Evolutionary conservation across 2,329 filamentous ascomycete species (phyloP).

Genomic region (Apiospora marii): DNA sequence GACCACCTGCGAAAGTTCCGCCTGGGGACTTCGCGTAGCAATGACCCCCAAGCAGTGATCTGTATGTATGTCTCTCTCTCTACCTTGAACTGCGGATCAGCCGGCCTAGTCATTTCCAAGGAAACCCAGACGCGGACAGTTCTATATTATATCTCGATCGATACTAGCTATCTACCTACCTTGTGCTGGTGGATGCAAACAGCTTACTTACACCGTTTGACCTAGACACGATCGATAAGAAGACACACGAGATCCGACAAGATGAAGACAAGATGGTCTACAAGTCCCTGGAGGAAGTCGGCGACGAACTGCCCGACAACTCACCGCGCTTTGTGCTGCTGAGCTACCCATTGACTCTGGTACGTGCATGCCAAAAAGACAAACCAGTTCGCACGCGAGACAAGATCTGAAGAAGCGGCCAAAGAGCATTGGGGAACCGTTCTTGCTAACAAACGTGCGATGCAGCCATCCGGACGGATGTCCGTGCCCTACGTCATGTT

Average conservation of each 20-base stretch:
- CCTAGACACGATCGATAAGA: conserved; percentile 88
- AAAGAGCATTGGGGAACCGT: neutral
- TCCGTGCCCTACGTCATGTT: conserved; percentile 94
- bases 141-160: neutral
- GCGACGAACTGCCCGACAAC: conserved; percentile 91
- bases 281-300: conserved; percentile 79
- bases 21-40: conserved; percentile 85
- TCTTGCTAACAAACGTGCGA: conserved; percentile 27
- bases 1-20: conserved; percentile 94
- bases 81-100: neutral
- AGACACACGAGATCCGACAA: conserved; percentile 87
- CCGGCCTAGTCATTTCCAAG: neutral
- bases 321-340: conserved; percentile 88
- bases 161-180: neutral
- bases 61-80: conserved; percentile 71
- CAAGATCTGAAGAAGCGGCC: neutral
- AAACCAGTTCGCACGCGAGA: neutral
- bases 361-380: conserved; percentile 50
- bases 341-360: conserved; percentile 88
- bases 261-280: conserved; percentile 81
- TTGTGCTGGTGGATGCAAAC: neutral
- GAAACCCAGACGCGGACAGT: neutral
- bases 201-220: neutral
- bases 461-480: conserved; percentile 79
- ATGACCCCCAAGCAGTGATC: conserved; percentile 88